phyloP scores from a whole-genome alignment of 805 yeast species.

The Ogataea zsoltii region DNA sequence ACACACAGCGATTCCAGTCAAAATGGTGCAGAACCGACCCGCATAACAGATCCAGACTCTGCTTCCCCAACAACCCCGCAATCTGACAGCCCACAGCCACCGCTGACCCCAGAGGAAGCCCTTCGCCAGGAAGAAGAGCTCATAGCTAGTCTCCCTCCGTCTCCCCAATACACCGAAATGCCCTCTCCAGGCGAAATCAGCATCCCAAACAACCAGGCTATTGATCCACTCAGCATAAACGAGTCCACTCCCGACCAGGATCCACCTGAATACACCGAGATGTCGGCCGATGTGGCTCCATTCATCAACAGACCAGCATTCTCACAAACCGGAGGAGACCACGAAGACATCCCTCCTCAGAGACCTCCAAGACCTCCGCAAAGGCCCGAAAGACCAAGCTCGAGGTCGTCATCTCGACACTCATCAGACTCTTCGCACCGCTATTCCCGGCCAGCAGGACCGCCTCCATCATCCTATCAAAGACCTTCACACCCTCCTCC shows the following conservation, averaged over 20 bases:
- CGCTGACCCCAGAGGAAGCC: constrained; percentile 9
- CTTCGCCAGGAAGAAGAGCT: constrained; percentile 23
- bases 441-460: constrained; percentile 6
- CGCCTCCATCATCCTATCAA: constrained; percentile 6
- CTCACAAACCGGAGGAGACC: constrained; percentile 31
- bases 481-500: constrained; percentile 8
- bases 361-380: constrained; percentile 20
- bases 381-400: constrained; percentile 13
- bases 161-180: constrained; percentile 31
- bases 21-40: too few species aligned
- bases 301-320: constrained; percentile 27
- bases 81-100: background rate
- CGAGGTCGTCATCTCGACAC: background rate
- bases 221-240: constrained; percentile 27
- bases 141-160: constrained; percentile 29
- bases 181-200: constrained; percentile 29
- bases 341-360: constrained; percentile 10
- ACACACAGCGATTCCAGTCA: too few species aligned
- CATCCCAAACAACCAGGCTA: constrained; percentile 29
- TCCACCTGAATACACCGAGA: constrained; percentile 40
- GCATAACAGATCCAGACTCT: too few species aligned
- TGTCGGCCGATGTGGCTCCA: constrained; percentile 27
- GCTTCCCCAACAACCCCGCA: background rate
- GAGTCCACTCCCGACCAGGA: constrained; percentile 30
- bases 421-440: background rate